Base-by-base conservation (phyloP, 192 early-diverging fungal species). In the Gryganskiella cystojenkinii region DNA sequence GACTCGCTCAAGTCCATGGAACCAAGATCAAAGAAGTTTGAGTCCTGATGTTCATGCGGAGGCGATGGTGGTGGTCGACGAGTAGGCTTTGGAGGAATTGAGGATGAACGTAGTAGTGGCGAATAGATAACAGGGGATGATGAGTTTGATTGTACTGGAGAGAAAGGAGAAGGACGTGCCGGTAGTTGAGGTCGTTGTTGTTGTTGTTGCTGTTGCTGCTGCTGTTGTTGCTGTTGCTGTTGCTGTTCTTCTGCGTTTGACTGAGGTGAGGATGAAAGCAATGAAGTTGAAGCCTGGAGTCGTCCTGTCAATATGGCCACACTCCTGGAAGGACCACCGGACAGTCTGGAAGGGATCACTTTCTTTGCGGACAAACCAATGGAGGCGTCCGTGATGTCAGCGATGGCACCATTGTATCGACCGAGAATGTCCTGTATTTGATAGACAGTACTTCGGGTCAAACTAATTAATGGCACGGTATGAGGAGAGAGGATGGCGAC, bases 291-390 rank as follows among this genome's bases (percentile, higher is more conserved):
- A n/a, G 60, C 61, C 31, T 72, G 61, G 10, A 72, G 42, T 62
- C 63, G 70, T 25, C 64, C 61, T 34, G 70, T 59, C 25, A 72
- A 61, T 61, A 72, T 72, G n/a, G 61, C 56, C 11, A 72, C 70
- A 1, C 46, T 44, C 46, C 54, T 46, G n/a, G 42, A 46, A 2
- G 56, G 54, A 3, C 70, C 70, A 9, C n/a, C n/a, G n/a, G n/a
- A n/a, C n/a, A n/a, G n/a, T n/a, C n/a, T n/a, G n/a, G n/a, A n/a
- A n/a, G 61, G 20, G 27, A 33, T 40, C 35, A 56, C 30, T 35
- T 60, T 15, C 5, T 63, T 54, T 1, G 53, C 24, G 54, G 20
- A 58, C 47, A 34, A 46, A 33, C 43, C 61, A 4, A 54, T 45
- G 6, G 56, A 33, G 13, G 54, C 35, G 4, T 58, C 52, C 1